Conservation (phyloP, 805 yeast species). For the Ogataea pini region DNA sequence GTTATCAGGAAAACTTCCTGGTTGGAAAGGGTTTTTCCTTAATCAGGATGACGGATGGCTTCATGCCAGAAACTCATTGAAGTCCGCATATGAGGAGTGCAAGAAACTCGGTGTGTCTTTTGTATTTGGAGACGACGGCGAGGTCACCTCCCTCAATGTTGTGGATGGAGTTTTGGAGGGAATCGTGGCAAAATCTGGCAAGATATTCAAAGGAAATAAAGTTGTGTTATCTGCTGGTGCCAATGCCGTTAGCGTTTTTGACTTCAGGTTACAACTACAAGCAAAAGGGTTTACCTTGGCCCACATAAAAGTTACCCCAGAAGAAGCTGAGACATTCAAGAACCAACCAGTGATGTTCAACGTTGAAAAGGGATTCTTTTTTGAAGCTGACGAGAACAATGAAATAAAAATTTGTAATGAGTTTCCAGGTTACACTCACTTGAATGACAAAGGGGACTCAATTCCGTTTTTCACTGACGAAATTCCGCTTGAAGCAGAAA, state of each 20-base stretch:
- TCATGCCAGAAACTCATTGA: slow-evolving; percentile 32
- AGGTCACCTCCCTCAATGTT: slow-evolving; percentile 6
- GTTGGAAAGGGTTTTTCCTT: slow-evolving; percentile 16
- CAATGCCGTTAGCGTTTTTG: slow-evolving; percentile 36
- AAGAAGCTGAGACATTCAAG: slow-evolving; percentile 37
- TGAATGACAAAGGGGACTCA: slow-evolving; percentile 26
- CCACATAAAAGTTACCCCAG: slow-evolving; percentile 38
- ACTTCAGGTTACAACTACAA: slow-evolving; percentile 33
- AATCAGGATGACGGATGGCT: slow-evolving; percentile 36
- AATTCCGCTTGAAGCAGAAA: slow-evolving; percentile 29
- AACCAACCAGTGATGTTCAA: slow-evolving; percentile 44
- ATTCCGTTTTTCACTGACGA: slow-evolving; percentile 35
- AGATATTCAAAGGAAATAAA: slow-evolving; percentile 29
- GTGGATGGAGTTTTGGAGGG: slow-evolving; percentile 8
- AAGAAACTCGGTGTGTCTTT: slow-evolving; percentile 23
- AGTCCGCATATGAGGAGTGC: slow-evolving; percentile 24
- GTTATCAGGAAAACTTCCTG: slow-evolving; percentile 9
- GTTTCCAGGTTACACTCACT: slow-evolving; percentile 21
- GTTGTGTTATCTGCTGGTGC: slow-evolving; percentile 41
- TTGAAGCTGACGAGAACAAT: slow-evolving; percentile 46
- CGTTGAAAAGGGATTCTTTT: slow-evolving; percentile 44
- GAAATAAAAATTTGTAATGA: slow-evolving; percentile 38
- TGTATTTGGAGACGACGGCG: slow-evolving; percentile 17
- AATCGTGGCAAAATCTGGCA: slow-evolving; percentile 29
- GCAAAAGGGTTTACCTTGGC: slow-evolving; percentile 42